Percentiles rank a stretch among this genome's conserved stretches.
Evolutionary conservation across 768 basidiomycete genomes (phyloP).

Genomic region (Tricholoma matsutake): DNA sequence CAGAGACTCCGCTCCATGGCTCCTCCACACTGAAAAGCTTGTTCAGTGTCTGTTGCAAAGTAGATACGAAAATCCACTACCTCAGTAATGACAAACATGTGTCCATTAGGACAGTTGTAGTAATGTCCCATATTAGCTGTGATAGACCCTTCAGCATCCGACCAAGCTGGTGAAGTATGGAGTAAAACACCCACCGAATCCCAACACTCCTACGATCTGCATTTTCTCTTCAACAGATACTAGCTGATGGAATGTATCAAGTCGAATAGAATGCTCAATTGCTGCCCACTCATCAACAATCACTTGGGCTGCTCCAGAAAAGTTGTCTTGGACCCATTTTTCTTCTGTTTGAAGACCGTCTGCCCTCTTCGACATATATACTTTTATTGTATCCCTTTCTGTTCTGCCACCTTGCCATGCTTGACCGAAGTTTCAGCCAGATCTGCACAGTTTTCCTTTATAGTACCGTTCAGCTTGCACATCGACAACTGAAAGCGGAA

Average conservation of each 20-base stretch:
- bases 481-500: constrained; percentile 48
- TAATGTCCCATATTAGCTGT: constrained; percentile 45
- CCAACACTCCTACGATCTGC: constrained; percentile 46
- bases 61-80: constrained; percentile 28
- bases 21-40: constrained; percentile 49
- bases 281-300: constrained; percentile 48
- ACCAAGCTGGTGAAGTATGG: neutral
- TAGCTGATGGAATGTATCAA: constrained; percentile 46
- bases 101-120: constrained; percentile 56
- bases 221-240: constrained; percentile 53
- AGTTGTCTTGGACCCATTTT: constrained; percentile 47
- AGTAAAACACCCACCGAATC: constrained; percentile 38
- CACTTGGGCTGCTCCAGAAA: constrained; percentile 28
- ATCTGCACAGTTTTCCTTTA: constrained; percentile 20
- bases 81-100: constrained; percentile 57
- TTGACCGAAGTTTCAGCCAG: constrained; percentile 19
- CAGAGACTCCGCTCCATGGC: constrained; percentile 46
- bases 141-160: constrained; percentile 2
- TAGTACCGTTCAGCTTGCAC: constrained; percentile 22
- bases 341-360: no score
- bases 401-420: constrained; percentile 6
- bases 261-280: constrained; percentile 36
- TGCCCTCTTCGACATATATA: no score
- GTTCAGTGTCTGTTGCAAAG: neutral
- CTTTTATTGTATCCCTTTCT: constrained; percentile 2